Evolutionary conservation across 257 asterid species (phyloP).

Genomic region (Petunia axillaris): DNA sequence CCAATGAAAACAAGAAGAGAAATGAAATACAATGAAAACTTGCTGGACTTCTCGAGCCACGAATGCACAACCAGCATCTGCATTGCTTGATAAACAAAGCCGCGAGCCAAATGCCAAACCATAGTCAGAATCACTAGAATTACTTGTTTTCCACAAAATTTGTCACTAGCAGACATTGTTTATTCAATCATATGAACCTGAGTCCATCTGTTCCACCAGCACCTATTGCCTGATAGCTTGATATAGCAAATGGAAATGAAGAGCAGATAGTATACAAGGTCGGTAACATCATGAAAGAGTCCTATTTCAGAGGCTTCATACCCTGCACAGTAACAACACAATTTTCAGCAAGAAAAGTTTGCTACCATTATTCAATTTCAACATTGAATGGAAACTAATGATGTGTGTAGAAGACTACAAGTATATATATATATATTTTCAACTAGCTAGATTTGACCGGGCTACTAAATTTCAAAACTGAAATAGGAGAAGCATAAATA

Average conservation of each 20-base stretch:
- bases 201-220: not conserved
- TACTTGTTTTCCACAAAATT: not conserved
- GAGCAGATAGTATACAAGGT: not conserved
- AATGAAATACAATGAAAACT: not conserved
- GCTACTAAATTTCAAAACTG: not conserved
- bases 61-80: constrained; percentile 1
- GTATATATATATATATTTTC: not conserved
- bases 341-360: not conserved
- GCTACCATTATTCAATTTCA: constrained; percentile 4
- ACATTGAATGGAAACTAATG: not conserved
- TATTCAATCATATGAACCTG: not conserved
- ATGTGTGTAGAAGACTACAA: not conserved
- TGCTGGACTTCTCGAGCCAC: not conserved
- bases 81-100: constrained; percentile 6
- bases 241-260: not conserved
- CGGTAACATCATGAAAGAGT: not conserved
- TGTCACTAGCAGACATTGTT: not conserved
- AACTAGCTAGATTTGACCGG: not conserved
- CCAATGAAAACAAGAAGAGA: not conserved
- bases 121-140: not conserved
- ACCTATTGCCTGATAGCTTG: not conserved
- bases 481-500: not conserved
- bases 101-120: not conserved
- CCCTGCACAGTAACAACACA: constrained; percentile 21
- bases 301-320: constrained; percentile 35